Evolutionary conservation across 768 basidiomycete genomes (phyloP), one percentile per base, ranked within the genome.

Genomic region (Suillus plorans): DNA sequence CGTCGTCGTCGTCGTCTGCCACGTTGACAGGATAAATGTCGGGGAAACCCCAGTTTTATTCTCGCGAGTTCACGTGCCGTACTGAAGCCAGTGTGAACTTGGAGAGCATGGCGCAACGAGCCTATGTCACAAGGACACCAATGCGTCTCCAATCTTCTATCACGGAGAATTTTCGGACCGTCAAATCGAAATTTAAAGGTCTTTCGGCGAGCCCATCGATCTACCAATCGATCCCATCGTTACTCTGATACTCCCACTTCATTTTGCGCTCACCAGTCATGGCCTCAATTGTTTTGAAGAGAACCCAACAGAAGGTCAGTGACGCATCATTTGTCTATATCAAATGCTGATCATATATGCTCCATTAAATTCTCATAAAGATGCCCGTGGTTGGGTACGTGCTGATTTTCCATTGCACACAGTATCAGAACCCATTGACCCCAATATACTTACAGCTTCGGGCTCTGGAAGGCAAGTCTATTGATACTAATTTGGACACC

Each of bases 361-460:
- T 7, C 25, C 8, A 6, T 42, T 8, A 41, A 28, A 31, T 31
- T 31, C n/a, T 60, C 45, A 61, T 28, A 63, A 52, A 90, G 89
- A 90, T 90, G 89, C 89, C 89, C 71, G 76, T 86, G 53, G 84
- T 90, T 60, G 89, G 89, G 89, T 89, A 64, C 57, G 70, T 61
- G 53, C 44, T 64, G 42, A 67, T 67, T 56, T 55, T 61, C 31
- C 56, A 7, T 63, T 22, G 53, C 47, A 50, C 14, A 10, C 10
- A 41, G 13, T 39, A 34, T 41, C 49, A 67, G 42, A 69, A 56
- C 61, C n/a, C 13, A 55, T 39, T 37, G 16, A 56, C 64, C 31
- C 60, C 47, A 42, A 20, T 63, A 28, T 7, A 36, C 10, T 63
- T 34, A n/a, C 65, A 90, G 89, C 71, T 83, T 89, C 69, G 89